phyloP scores from a whole-genome alignment of 2,329 filamentous ascomycete species.

The Aspergillus ochraceus region DNA sequence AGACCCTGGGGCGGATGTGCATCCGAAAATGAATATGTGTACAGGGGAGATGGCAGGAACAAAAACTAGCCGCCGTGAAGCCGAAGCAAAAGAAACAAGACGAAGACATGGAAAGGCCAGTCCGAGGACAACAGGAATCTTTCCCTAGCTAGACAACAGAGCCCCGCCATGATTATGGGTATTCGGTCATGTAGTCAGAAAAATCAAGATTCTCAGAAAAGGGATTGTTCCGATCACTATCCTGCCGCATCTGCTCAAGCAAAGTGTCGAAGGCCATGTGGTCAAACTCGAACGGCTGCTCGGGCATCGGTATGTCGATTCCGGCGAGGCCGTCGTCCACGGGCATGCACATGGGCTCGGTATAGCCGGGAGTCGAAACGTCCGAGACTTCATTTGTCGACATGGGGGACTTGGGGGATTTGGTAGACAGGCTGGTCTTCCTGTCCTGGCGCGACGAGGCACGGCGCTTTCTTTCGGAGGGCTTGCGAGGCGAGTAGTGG shows the following conservation, averaged over 20 bases:
- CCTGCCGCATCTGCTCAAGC: slow-evolving; percentile 18
- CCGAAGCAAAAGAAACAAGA: too few relatives aligned
- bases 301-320: neutral
- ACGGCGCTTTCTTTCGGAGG: slow-evolving; percentile 48
- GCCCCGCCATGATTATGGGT: too few relatives aligned
- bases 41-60: too few relatives aligned
- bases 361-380: slow-evolving; percentile 9
- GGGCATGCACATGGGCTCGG: neutral
- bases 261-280: slow-evolving; percentile 17
- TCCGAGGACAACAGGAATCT: too few relatives aligned
- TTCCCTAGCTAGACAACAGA: too few relatives aligned
- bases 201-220: slow-evolving; percentile 1
- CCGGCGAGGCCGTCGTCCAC: neutral
- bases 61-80: too few relatives aligned
- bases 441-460: slow-evolving; percentile 33
- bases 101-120: too few relatives aligned
- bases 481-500: slow-evolving; percentile 49
- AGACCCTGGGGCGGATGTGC: too few relatives aligned
- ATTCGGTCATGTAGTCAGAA: too few relatives aligned
- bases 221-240: slow-evolving; percentile 6
- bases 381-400: slow-evolving; percentile 6
- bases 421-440: slow-evolving; percentile 7
- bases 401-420: neutral
- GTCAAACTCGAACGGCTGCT: slow-evolving; percentile 15
- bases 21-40: too few relatives aligned